These are phyloP conservation scores for Trichomonas gallinae DNA, from an alignment of 208 protist genomes.

Conservation along the genomic window DNA sequence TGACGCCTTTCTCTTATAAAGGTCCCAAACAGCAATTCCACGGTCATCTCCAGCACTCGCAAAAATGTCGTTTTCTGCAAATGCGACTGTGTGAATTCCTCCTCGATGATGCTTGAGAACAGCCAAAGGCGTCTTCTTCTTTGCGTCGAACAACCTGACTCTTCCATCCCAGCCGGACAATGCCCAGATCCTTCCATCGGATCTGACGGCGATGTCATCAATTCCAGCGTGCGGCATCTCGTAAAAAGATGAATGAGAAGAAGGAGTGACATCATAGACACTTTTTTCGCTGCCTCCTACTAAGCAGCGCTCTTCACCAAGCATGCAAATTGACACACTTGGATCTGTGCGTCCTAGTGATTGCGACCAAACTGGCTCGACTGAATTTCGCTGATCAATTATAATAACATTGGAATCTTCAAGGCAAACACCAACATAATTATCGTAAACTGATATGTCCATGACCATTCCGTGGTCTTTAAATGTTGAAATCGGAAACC, in stretches of 20 bases:
- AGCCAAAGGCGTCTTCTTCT: not conserved
- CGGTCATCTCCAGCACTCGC: conserved; percentile 18
- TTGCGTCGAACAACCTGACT: conserved; percentile 18
- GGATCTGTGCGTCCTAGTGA: not conserved
- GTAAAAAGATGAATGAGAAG: not conserved
- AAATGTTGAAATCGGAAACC: not conserved
- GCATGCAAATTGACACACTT: not conserved
- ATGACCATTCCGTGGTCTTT: conserved; percentile 17
- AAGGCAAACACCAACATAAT: not conserved
- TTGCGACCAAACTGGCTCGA: not conserved
- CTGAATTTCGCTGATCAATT: not conserved
- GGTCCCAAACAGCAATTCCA: conserved; percentile 17
- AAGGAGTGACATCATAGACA: not conserved
- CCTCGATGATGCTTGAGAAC: conserved; percentile 19
- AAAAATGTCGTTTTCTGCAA: conserved; percentile 8
- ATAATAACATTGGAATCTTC: not conserved
- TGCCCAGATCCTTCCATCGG: conserved; percentile 10
- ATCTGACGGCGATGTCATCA: not conserved
- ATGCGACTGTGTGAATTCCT: conserved; percentile 17
- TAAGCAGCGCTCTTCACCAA: not conserved
- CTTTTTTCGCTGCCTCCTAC: conserved; percentile 1
- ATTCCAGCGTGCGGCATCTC: conserved; percentile 9
- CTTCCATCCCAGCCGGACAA: conserved; percentile 9
- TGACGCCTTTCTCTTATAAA: not conserved
- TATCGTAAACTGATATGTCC: not conserved